These are phyloP conservation scores for Rugonectria rugulosa DNA, from an alignment of 2,329 filamentous ascomycete genomes.

Conservation along the genomic window DNA sequence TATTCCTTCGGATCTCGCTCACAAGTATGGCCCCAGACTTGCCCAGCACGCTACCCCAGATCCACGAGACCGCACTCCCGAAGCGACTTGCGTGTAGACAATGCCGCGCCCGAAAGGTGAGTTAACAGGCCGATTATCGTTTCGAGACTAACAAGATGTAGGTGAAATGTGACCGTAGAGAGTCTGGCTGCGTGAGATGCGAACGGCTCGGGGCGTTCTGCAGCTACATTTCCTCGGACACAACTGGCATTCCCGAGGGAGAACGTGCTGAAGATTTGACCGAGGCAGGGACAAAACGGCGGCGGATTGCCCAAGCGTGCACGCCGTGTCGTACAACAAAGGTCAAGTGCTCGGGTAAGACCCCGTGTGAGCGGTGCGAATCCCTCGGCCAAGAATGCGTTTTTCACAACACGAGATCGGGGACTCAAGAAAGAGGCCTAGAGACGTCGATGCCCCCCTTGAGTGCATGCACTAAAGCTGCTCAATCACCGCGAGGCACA, in stretches of 20 bases:
- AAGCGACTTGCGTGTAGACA: conserved; percentile 31
- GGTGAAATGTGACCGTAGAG: conserved; percentile 38
- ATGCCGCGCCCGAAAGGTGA: conserved; percentile 37
- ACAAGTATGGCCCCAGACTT: conserved; percentile 1
- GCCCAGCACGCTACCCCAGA: background rate
- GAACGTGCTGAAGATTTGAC: conserved; percentile 24
- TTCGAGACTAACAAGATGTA: conserved; percentile 24
- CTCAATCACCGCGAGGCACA: background rate
- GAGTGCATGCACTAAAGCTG: background rate
- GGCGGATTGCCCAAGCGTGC: conserved; percentile 40
- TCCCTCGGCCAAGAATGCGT: conserved; percentile 22
- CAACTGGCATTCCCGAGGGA: background rate
- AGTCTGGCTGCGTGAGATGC: conserved; percentile 27
- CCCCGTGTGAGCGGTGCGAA: conserved; percentile 43
- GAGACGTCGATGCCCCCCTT: conserved; percentile 18
- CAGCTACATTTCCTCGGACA: conserved; percentile 11
- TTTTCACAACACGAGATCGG: background rate
- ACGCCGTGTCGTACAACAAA: conserved; percentile 45
- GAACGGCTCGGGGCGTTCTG: conserved; percentile 25
- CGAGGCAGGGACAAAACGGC: conserved; percentile 39
- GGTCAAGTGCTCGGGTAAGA: conserved; percentile 44
- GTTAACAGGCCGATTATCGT: background rate
- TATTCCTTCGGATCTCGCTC: conserved; percentile 28
- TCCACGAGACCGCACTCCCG: background rate
- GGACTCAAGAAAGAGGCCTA: background rate